phyloP scores from a whole-genome alignment of 129 eudicot genomes.

The Sambucus nigra region DNA sequence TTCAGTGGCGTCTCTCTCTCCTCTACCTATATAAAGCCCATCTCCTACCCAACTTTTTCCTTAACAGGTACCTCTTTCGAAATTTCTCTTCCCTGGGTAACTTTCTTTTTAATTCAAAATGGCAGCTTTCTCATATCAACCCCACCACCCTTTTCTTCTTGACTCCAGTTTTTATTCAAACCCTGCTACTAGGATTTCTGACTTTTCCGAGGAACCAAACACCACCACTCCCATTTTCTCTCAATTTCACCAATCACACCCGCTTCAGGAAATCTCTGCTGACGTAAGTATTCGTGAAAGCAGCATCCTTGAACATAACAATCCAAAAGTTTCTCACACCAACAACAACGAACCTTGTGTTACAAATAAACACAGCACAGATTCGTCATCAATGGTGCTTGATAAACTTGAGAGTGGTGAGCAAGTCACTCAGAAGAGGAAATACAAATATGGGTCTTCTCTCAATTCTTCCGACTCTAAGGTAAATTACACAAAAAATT shows the following conservation, averaged over 20 bases:
- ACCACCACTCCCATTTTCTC: slow-evolving; percentile 1
- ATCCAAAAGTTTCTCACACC: slow-evolving; percentile 2
- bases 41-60: slow-evolving; percentile 5
- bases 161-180: slow-evolving; percentile 3
- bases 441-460: slow-evolving; percentile 3
- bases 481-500: slow-evolving; percentile 7
- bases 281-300: background rate
- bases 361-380: slow-evolving; percentile 7
- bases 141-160: slow-evolving; percentile 4
- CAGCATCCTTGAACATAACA: slow-evolving; percentile 5
- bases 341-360: background rate
- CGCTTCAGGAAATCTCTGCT: slow-evolving; percentile 2
- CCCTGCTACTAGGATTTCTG: background rate
- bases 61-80: background rate
- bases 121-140: slow-evolving; percentile 26
- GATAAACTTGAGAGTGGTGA: slow-evolving; percentile 2
- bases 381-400: slow-evolving; percentile 15
- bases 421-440: slow-evolving; percentile 18
- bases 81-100: slow-evolving; percentile 13
- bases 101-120: slow-evolving; percentile 14
- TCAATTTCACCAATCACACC: slow-evolving; percentile 8
- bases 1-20: slow-evolving; percentile 10
- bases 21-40: slow-evolving; percentile 26
- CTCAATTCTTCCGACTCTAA: slow-evolving; percentile 23
- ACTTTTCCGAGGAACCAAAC: slow-evolving; percentile 1